These are phyloP conservation scores for Ordospora pajunii DNA, from an alignment of 371 early-diverging fungal genomes.

Conservation along the genomic window DNA sequence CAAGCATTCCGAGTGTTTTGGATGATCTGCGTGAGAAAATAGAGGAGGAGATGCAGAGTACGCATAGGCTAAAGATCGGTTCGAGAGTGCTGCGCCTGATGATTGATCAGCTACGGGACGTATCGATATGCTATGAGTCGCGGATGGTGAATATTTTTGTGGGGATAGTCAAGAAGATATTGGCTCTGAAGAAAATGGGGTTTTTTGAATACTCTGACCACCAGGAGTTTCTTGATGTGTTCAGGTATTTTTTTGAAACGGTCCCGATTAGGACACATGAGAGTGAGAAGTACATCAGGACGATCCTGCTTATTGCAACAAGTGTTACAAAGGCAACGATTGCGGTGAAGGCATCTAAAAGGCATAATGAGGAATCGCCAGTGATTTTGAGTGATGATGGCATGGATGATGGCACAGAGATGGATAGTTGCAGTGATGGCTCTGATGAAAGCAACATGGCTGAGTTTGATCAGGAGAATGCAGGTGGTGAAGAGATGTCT, in stretches of 20 bases:
- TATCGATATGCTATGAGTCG: conserved; percentile 5
- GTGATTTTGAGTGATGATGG: background rate
- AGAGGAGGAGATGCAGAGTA: background rate
- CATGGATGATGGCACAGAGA: background rate
- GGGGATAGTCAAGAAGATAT: background rate
- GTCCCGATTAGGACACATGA: background rate
- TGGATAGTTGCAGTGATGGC: background rate
- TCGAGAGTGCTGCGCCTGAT: background rate
- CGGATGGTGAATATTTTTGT: conserved; percentile 1
- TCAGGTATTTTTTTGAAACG: background rate
- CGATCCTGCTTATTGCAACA: background rate
- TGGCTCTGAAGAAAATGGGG: background rate
- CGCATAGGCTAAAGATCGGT: background rate
- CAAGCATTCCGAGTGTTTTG: background rate
- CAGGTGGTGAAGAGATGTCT: background rate
- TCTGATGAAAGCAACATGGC: too few species aligned
- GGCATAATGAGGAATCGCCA: background rate
- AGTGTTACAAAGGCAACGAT: background rate
- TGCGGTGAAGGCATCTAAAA: too few species aligned
- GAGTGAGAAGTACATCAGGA: background rate
- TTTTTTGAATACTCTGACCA: background rate
- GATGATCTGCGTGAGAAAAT: background rate
- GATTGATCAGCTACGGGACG: background rate
- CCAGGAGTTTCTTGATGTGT: conserved; percentile 6
- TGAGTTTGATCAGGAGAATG: background rate